Evolutionary conservation across 177 flowering plant species (phyloP).

Genomic region (Vitis hybrid): DNA sequence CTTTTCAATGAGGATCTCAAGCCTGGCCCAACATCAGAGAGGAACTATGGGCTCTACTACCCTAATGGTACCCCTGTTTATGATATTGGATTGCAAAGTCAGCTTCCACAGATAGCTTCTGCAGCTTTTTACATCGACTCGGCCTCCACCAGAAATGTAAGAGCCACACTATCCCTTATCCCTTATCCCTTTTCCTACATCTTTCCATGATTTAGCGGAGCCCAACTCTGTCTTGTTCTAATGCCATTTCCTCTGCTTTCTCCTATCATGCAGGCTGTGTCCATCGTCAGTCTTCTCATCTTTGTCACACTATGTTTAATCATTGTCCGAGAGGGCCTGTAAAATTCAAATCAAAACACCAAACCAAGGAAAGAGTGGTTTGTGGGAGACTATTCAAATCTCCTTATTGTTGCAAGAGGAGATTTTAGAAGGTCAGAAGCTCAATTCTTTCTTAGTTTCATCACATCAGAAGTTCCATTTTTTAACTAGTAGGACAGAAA

Average conservation of each 20-base stretch:
- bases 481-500: not conserved
- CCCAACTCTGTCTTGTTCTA: not conserved
- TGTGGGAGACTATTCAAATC: not conserved
- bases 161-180: not conserved
- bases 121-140: slow-evolving; percentile 16
- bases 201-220: not conserved
- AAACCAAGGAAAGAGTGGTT: not conserved
- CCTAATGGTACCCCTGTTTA: slow-evolving; percentile 84
- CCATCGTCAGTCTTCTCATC: slow-evolving; percentile 21
- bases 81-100: slow-evolving; percentile 60
- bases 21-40: slow-evolving; percentile 89
- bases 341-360: not conserved
- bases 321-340: slow-evolving; percentile 15
- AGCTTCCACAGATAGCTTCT: slow-evolving; percentile 44
- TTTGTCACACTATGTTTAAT: slow-evolving; percentile 23
- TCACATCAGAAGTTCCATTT: not conserved
- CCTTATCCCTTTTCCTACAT: not conserved
- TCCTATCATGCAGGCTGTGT: slow-evolving; percentile 30
- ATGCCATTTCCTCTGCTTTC: not conserved
- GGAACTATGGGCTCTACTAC: slow-evolving; percentile 85
- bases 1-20: slow-evolving; percentile 87
- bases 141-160: slow-evolving; percentile 21
- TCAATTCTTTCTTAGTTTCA: not conserved
- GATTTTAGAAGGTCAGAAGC: not conserved
- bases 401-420: not conserved